Evolutionary conservation across 371 early-diverging fungal species (phyloP).

Genomic region (Mortierella sp.): DNA sequence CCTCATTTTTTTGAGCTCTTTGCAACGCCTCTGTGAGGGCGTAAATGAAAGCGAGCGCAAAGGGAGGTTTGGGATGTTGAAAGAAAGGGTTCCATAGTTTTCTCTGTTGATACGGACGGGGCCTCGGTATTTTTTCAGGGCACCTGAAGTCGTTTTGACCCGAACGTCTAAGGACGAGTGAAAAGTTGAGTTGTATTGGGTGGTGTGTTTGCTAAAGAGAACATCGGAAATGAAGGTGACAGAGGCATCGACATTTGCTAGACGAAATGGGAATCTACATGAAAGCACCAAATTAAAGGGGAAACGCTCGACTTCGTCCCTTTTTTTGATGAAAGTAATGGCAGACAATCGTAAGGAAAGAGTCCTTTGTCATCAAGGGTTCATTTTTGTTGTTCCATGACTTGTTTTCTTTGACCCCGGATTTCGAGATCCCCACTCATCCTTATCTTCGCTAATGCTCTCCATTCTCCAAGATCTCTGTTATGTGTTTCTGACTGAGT

Average conservation of each 20-base stretch:
- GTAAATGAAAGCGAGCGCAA: background rate
- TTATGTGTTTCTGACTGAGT: background rate
- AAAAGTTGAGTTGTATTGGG: background rate
- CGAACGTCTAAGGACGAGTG: background rate
- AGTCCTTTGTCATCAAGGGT: background rate
- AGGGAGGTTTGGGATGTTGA: too few relatives aligned
- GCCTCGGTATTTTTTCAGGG: background rate
- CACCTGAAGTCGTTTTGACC: background rate
- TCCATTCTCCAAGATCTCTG: background rate
- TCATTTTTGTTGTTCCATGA: background rate
- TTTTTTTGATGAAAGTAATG: background rate
- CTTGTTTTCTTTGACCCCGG: background rate
- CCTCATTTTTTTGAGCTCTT: background rate
- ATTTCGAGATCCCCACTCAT: background rate
- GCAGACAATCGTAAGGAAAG: background rate
- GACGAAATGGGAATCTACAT: background rate
- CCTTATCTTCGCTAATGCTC: background rate
- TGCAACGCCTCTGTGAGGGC: background rate
- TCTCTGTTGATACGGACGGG: background rate
- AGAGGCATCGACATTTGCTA: background rate
- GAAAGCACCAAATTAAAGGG: background rate
- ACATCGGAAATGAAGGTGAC: background rate
- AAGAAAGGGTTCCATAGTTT: background rate
- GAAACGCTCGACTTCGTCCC: background rate
- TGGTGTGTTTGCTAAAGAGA: slow-evolving; percentile 5